These are phyloP conservation scores for Eimeria praecox DNA, from an alignment of 169 alveolate genomes.

Conservation along the genomic window DNA sequence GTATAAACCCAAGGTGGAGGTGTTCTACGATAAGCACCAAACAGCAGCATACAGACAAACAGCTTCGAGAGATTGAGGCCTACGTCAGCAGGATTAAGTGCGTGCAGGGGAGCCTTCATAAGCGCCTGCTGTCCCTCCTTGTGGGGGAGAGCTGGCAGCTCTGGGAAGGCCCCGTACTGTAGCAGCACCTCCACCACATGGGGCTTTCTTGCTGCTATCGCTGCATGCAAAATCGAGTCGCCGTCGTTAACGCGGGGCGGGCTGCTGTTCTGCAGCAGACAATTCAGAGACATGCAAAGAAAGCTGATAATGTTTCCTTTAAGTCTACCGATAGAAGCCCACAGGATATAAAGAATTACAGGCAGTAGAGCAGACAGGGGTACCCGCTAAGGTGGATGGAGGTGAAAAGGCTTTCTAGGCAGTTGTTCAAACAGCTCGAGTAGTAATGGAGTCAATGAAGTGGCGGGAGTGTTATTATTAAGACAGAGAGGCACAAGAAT, in stretches of 20 bases:
- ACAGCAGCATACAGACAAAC: background rate
- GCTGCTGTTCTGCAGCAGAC: constrained; percentile 66
- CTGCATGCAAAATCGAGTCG: constrained; percentile 71
- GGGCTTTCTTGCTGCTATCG: constrained; percentile 76
- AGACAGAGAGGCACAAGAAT: background rate
- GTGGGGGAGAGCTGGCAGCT: constrained; percentile 64
- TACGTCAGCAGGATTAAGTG: background rate
- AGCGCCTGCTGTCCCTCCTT: background rate
- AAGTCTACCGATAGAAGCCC: background rate
- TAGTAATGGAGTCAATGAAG: background rate
- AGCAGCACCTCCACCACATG: constrained; percentile 78
- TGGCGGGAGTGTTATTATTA: background rate
- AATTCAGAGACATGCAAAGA: background rate
- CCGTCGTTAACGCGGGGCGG: constrained; percentile 76
- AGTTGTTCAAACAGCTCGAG: no score
- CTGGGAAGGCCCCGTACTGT: constrained; percentile 81
- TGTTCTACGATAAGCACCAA: background rate
- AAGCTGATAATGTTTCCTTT: background rate
- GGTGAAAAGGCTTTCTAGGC: no score
- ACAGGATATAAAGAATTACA: background rate
- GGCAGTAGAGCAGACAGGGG: background rate
- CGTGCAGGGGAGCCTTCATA: background rate
- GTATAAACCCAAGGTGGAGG: background rate
- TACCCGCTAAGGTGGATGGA: background rate
- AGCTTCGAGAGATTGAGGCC: background rate